Evolutionary conservation across 352 stramenopile species (phyloP).

Genomic region (Globisporangium mamillatum): DNA sequence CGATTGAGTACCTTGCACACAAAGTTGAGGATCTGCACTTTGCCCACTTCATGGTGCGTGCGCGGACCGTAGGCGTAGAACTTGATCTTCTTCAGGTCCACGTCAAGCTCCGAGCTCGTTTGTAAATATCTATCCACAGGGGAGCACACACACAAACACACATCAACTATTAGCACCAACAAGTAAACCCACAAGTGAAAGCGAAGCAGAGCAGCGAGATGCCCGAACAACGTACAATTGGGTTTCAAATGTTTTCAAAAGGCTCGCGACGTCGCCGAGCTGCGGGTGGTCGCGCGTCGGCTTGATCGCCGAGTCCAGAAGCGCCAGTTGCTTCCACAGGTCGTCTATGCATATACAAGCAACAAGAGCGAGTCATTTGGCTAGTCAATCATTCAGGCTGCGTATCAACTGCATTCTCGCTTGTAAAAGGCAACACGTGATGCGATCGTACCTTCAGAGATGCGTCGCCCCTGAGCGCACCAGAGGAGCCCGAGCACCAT

Average conservation of each 20-base stretch:
- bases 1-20: slow-evolving; percentile 68
- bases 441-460: slow-evolving; percentile 56
- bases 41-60: slow-evolving; percentile 74
- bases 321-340: slow-evolving; percentile 74
- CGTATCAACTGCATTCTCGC: not conserved
- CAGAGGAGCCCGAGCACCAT: slow-evolving; percentile 80
- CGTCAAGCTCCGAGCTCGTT: slow-evolving; percentile 66
- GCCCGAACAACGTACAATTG: slow-evolving; percentile 49
- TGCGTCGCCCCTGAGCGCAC: slow-evolving; percentile 57
- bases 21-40: slow-evolving; percentile 85
- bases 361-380: not conserved
- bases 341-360: slow-evolving; percentile 40
- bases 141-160: not conserved
- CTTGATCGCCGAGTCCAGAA: slow-evolving; percentile 60
- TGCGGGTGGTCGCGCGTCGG: slow-evolving; percentile 57
- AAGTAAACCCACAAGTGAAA: not conserved
- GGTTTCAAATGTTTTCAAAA: slow-evolving; percentile 78
- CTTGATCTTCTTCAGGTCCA: slow-evolving; percentile 75
- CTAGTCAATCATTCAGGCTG: not conserved
- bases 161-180: not conserved
- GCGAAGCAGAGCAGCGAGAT: not conserved
- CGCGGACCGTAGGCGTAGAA: slow-evolving; percentile 69
- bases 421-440: not conserved
- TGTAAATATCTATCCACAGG: slow-evolving; percentile 51
- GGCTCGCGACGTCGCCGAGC: slow-evolving; percentile 63